Base-by-base conservation (phyloP, 2,329 filamentous ascomycete genomes). In the Dactylellina leptospora region DNA sequence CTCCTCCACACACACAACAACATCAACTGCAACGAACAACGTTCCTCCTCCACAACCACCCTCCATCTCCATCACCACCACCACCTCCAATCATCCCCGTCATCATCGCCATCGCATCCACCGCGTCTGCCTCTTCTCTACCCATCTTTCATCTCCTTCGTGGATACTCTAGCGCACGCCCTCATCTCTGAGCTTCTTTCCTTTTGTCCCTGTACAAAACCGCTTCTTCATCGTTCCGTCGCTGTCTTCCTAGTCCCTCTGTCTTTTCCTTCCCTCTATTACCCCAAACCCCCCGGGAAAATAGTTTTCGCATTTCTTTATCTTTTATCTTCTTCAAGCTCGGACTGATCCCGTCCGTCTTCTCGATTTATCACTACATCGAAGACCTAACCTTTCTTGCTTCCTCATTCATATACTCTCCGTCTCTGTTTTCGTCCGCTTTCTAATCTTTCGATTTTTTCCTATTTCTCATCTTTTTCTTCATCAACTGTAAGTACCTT, bases 1-100 rank as follows among this genome's bases (percentile, higher is more conserved):
- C 48, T 69, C 63, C 64, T 70, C 64, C 63, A 69, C 63, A 70
- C 40, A 70, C 55, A 61, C 33, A 70, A 48, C 62, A 68, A 47
- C 45, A 61, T 28, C 48, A 28, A 18, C 30, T 25, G 23, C 36
- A 54, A 44, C 28, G 27, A 33, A 18, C 28, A 44, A n/a, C n/a
- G n/a, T n/a, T n/a, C n/a, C n/a, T n/a, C n/a, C n/a, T n/a, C 44
- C 53, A 30, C 45, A 10, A 28, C 30, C 54, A 40, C 30, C 10
- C 53, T 18, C 16, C n/a, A 20, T 28, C 48, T 48, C 28, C 50
- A 55, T 50, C 60, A 36, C 53, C 50, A 30, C 33, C 20, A 66
- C 54, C 42, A 42, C 11, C 22, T 16, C 30, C 13, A 23, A 11
- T 20, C 28, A 36, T 9, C 16, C 36, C 20, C 25, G 18, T 20